Conservation (phyloP, 331 rosid genomes). For the Malus hybrid region DNA sequence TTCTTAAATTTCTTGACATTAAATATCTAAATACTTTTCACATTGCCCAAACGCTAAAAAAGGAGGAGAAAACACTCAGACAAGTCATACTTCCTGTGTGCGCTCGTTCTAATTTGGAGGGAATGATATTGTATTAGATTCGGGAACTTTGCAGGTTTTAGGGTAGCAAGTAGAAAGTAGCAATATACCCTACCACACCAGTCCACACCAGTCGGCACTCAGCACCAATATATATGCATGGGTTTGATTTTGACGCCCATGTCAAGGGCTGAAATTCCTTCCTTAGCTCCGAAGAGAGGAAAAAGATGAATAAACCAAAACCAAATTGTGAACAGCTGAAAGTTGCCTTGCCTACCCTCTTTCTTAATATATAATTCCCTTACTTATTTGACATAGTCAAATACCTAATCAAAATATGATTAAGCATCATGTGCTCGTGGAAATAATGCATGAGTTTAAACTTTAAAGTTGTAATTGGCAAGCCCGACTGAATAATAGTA, state of each 20-base stretch:
- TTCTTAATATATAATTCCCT: too few relatives aligned
- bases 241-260: not conserved
- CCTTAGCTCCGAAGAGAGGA: constrained; percentile 29
- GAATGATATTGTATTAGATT: not conserved
- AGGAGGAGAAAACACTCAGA: not conserved
- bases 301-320: not conserved
- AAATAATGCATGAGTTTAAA: not conserved
- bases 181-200: constrained; percentile 4
- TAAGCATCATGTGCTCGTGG: not conserved
- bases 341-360: not conserved
- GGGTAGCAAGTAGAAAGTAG: not conserved
- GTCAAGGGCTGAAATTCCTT: constrained; percentile 24
- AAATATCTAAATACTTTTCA: not conserved
- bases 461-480: not conserved
- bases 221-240: not conserved
- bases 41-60: not conserved
- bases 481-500: not conserved
- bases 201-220: too few relatives aligned
- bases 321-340: not conserved
- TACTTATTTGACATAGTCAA: too few relatives aligned
- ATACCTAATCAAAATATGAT: too few relatives aligned
- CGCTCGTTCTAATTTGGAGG: not conserved
- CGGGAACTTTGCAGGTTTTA: not conserved
- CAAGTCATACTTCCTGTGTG: not conserved
- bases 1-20: not conserved